These are phyloP conservation scores for Fusarium coicis DNA, from an alignment of 2,329 filamentous ascomycete species.

Conservation along the genomic window DNA sequence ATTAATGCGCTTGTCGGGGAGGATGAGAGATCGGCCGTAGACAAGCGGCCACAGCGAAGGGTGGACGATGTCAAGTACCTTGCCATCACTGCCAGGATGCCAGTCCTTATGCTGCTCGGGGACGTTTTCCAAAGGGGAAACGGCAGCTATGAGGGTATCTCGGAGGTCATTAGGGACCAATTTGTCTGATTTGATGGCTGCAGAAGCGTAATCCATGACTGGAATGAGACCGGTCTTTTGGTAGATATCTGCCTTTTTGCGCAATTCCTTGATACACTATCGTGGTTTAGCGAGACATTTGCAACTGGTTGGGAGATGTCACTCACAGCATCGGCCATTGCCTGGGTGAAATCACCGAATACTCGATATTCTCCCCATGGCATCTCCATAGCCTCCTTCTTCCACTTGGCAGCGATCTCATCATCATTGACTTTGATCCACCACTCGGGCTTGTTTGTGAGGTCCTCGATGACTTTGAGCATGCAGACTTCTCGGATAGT, in stretches of 20 bases:
- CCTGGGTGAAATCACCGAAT: conserved; percentile 43
- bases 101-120: conserved; percentile 55
- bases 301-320: background rate
- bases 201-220: conserved; percentile 47
- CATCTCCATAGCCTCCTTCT: conserved; percentile 44
- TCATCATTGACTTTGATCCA: conserved; percentile 47
- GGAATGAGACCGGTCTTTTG: conserved; percentile 49
- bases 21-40: conserved; percentile 46
- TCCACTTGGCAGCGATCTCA: conserved; percentile 45
- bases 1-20: conserved; percentile 49
- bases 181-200: conserved; percentile 51
- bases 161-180: conserved; percentile 40
- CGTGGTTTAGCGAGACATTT: background rate
- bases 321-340: conserved; percentile 47
- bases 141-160: conserved; percentile 55
- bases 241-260: conserved; percentile 48
- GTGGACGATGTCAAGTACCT: conserved; percentile 37
- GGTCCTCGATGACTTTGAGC: conserved; percentile 47
- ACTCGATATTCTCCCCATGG: conserved; percentile 43
- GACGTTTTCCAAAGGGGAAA: conserved; percentile 61
- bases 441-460: conserved; percentile 51
- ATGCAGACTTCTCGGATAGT: conserved; percentile 48
- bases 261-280: conserved; percentile 49
- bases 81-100: conserved; percentile 34
- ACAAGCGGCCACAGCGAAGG: conserved; percentile 41